These are phyloP conservation scores for Macadamia integrifolia DNA, from an alignment of 164 flowering plant species.

Conservation along the genomic window DNA sequence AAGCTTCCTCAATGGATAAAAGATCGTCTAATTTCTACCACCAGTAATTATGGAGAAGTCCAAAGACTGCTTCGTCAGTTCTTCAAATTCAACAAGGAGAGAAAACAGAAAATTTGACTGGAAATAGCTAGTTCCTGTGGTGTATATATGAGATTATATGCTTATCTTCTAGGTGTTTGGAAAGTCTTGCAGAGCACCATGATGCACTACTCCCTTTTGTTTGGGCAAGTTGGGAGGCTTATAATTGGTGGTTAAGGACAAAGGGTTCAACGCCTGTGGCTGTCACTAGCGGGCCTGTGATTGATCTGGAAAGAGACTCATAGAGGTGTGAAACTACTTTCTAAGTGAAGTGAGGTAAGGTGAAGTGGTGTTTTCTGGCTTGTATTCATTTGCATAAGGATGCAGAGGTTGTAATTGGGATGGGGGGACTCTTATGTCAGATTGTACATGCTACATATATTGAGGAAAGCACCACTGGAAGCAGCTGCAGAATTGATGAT, in stretches of 20 bases:
- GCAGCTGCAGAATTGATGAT: too few species aligned
- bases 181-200: background rate
- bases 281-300: too few species aligned
- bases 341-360: too few species aligned
- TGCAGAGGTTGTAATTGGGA: too few species aligned
- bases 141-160: background rate
- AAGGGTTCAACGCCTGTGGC: too few species aligned
- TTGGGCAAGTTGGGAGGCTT: background rate
- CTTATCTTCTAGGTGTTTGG: background rate
- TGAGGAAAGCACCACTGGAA: too few species aligned
- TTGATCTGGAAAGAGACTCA: too few species aligned
- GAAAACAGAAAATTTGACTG: constrained; percentile 7
- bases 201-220: background rate
- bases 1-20: constrained; percentile 97
- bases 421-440: too few species aligned
- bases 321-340: too few species aligned
- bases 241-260: background rate
- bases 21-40: constrained; percentile 46
- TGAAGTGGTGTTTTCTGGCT: too few species aligned
- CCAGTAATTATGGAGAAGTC: constrained; percentile 72
- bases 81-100: constrained; percentile 61
- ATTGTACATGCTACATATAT: too few species aligned
- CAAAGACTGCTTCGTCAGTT: constrained; percentile 74
- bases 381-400: too few species aligned
- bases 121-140: background rate